Base-by-base conservation (phyloP, 176 grass and related monocot species). In the Miscanthus lutarioriparius region DNA sequence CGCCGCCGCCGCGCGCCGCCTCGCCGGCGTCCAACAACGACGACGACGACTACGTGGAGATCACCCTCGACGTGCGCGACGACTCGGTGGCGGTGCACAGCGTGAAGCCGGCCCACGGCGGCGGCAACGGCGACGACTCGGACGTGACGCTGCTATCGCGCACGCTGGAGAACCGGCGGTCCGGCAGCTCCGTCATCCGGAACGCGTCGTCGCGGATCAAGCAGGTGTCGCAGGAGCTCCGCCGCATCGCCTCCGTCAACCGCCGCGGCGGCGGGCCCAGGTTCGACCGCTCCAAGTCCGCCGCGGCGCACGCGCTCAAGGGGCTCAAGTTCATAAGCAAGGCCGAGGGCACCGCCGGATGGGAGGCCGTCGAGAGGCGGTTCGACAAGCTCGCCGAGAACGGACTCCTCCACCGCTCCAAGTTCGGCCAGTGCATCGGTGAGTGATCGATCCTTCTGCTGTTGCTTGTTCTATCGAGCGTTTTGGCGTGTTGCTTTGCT, bases 351-450 rank as follows among this genome's bases (percentile, higher is more conserved):
- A 32, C 37, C 39, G 19, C 82, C 2, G 88, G 88, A 0, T 94
- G 96, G 96, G 9, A 79, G 6, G 89, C 93, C 58, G 89, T 96
- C 41, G 93, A 96, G 41, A 83, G 70, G 64, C 87, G 91, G 10
- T 99, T 99, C 86, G 84, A 96, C 84, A 76, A 91, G 1, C 81
- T 99, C 65, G 76, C 93, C 22, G 58, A 83, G 67, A 80, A 91
- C 20, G 96, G 89, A 3, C 81, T 85, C 37, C 93, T 99, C 73
- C 81, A 81, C 27, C 82, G 90, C 15, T 94, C 96, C 40, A 91
- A 86, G 78, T 98, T 98, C 83, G 96, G 93, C 32, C 66, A 95
- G 91, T 98, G 96, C 91, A 93, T 98, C 70, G 95, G 95, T 97
- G 85, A 41, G 14, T 6, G 3, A 37, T 37, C 5, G 6, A 43